Conservation (phyloP, 2,329 filamentous ascomycete genomes). For the Ophiostoma tasmaniense region DNA sequence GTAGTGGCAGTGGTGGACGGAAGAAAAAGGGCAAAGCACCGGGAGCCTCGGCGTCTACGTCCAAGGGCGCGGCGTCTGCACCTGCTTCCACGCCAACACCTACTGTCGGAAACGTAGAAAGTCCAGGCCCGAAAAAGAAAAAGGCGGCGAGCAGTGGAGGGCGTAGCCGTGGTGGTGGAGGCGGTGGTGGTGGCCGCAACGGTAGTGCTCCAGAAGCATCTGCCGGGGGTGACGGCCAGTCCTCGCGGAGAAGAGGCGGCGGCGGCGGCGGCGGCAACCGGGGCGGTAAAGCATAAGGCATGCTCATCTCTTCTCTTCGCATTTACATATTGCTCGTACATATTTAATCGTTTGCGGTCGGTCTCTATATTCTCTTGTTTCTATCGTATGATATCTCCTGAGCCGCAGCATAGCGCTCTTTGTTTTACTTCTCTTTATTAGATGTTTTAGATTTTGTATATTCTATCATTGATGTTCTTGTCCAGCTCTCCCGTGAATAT, state of each 20-base stretch:
- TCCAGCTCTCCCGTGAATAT: too few relatives aligned
- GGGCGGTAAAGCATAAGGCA: slow-evolving; percentile 8
- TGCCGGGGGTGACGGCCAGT: slow-evolving; percentile 6
- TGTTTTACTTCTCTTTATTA: not conserved
- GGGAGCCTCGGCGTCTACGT: not conserved
- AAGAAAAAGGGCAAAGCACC: slow-evolving; percentile 4
- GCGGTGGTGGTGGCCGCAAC: not conserved
- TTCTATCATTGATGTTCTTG: not conserved
- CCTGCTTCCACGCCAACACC: not conserved
- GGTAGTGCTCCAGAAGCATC: not conserved
- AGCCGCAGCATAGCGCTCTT: not conserved
- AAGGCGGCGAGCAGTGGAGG: not conserved
- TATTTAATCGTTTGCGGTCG: not conserved
- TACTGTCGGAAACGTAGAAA: not conserved
- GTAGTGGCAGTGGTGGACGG: slow-evolving; percentile 1
- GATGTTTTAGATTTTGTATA: not conserved
- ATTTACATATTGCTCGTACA: not conserved
- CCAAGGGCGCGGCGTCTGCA: not conserved
- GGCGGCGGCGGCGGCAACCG: slow-evolving; percentile 10
- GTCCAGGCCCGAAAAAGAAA: not conserved
- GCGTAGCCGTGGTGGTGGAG: not conserved
- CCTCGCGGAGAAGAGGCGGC: slow-evolving; percentile 4
- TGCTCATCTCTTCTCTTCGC: not conserved
- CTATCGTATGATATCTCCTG: not conserved
- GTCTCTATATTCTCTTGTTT: not conserved